Base-by-base conservation (phyloP, 1,284 basidiomycete genomes). In the Apiotrichum siamense region DNA sequence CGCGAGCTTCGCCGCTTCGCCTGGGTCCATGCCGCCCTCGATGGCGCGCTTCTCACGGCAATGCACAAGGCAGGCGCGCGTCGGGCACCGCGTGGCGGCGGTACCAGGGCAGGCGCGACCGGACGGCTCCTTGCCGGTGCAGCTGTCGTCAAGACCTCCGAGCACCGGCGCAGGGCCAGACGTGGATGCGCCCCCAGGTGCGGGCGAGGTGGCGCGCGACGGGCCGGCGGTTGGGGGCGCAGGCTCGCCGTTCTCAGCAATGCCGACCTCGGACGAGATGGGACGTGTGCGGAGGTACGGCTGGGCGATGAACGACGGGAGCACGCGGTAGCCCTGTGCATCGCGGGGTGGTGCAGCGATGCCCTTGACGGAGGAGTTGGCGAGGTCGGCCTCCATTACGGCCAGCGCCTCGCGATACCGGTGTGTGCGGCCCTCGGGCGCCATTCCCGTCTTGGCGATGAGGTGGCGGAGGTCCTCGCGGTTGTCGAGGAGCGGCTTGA, bases 301-400 rank as follows among this genome's bases (percentile, higher is more conserved):
- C 69, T 96, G 91, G 10, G 84, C 82, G 12, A 88, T 77, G 87
- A 88, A 93, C 60, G 85, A 82, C 0, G 90, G 90, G 20, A 92
- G 77, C 1, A 81, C 68, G 42, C 78, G 78, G 37, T 74, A 74
- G 0, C 76, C 70, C 4, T 35, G 36, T 3, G 65, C 60, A 41
- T 68, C 57, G 23, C 67, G 58, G 12, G 69, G 60, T 0, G 64
- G 52, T 35, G 71, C 58, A 7, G 61, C 48, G 13, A 59, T 57
- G 12, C 59, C 57, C 70, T 40, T 74, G 64, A 52, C 61, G 72
- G 44, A 75, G 78, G 82, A 80, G 13, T 21, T 74, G 70, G 79
- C 83, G 76, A 91, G 78, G 53, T 84, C 75, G 42, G 53, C 66
- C 54, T 83, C 83, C 72, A 94, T 79, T 71, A 86, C 83, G 35